Conservation (phyloP, 805 yeast genomes). For the Metschnikowia reukaufii region DNA sequence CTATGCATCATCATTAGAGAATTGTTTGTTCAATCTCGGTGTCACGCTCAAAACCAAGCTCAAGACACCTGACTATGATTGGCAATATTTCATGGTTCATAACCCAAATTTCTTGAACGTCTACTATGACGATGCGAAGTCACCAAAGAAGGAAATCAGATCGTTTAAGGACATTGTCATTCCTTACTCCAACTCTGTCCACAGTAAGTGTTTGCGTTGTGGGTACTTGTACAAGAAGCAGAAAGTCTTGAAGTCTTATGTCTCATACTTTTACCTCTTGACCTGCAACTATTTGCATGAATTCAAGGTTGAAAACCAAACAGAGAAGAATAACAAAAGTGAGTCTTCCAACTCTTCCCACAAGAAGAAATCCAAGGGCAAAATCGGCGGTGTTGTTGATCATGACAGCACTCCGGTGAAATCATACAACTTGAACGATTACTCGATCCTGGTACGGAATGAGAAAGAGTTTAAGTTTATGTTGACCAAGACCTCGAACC, state of each 20-base stretch:
- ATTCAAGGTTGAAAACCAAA: slow-evolving; percentile 33
- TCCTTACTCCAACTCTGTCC: slow-evolving; percentile 40
- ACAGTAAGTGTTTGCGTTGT: slow-evolving; percentile 39
- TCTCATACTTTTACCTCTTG: slow-evolving; percentile 36
- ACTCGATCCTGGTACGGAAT: slow-evolving; percentile 31
- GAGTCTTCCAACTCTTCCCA: slow-evolving; percentile 11
- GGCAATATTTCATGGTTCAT: slow-evolving; percentile 39
- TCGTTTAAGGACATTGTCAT: slow-evolving; percentile 24
- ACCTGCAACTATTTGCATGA: slow-evolving; percentile 46
- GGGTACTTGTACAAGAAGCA: slow-evolving; percentile 43
- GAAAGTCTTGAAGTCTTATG: slow-evolving; percentile 42
- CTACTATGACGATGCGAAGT: slow-evolving; percentile 19
- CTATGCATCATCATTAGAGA: slow-evolving; percentile 17
- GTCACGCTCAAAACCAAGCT: slow-evolving; percentile 28
- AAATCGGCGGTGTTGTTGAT: slow-evolving; percentile 41
- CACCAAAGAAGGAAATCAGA: slow-evolving; percentile 23
- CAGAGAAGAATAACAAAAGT: slow-evolving; percentile 10
- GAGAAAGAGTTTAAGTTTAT: slow-evolving; percentile 36
- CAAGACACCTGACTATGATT: slow-evolving; percentile 29
- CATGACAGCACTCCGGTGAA: slow-evolving; percentile 41
- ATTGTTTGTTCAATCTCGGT: slow-evolving; percentile 23
- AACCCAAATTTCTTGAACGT: slow-evolving; percentile 30
- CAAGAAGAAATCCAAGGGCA: slow-evolving; percentile 27
- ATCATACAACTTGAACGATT: slow-evolving; percentile 44
- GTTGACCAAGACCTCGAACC: slow-evolving; percentile 28